Percentiles rank a stretch among this genome's conserved stretches.
Evolutionary conservation across 2,329 filamentous ascomycete species (phyloP).

Genomic region (Cladophialophora exuberans): DNA sequence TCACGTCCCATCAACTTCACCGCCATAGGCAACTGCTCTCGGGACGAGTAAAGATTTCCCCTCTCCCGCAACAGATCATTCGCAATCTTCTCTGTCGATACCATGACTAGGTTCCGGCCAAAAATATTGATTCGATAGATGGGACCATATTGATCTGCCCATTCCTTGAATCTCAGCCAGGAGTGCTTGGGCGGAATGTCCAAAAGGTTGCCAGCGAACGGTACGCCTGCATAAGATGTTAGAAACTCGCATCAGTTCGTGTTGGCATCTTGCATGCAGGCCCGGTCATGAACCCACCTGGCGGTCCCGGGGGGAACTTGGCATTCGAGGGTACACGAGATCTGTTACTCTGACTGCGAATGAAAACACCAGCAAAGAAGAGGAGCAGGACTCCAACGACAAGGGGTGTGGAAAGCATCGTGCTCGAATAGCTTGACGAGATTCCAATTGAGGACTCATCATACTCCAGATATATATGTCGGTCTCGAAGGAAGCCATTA

Average conservation of each 20-base stretch:
- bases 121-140: constrained; percentile 52
- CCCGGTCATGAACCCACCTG: constrained; percentile 1
- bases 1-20: constrained; percentile 39
- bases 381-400: background rate
- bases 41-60: constrained; percentile 43
- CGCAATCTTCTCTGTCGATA: constrained; percentile 46
- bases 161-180: constrained; percentile 48
- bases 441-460: background rate
- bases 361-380: constrained; percentile 6
- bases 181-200: constrained; percentile 42
- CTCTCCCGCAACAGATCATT: constrained; percentile 48
- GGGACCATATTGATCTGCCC: constrained; percentile 42
- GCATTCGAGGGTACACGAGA: constrained; percentile 6
- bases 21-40: constrained; percentile 42
- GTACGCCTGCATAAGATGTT: constrained; percentile 16
- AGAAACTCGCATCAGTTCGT: background rate
- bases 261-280: background rate
- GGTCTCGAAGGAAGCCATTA: too few relatives aligned
- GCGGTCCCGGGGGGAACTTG: constrained; percentile 14
- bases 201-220: constrained; percentile 41
- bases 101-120: constrained; percentile 42
- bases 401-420: constrained; percentile 9
- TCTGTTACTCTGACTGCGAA: constrained; percentile 2
- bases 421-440: background rate
- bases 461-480: background rate